Evolutionary conservation across 2,329 filamentous ascomycete genomes (phyloP), one percentile per base, ranked within the genome.

Genomic region (Tolypocladium endophyticum): DNA sequence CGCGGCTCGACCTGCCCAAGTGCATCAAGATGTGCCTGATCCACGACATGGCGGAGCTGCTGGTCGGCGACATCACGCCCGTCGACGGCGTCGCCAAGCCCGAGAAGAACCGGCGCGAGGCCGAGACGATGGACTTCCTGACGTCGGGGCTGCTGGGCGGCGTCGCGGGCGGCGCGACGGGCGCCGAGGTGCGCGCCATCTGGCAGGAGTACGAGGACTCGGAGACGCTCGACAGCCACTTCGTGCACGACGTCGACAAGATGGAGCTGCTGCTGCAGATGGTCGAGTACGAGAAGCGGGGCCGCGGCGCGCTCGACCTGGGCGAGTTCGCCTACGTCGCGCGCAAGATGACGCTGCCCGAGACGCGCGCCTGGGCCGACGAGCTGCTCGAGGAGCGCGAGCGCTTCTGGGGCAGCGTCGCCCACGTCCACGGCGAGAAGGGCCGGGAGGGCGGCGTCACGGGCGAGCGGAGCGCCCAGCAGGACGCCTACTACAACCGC

Each of bases 201-300:
- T 99, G 94, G 90, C 87, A 95, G 69, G 94, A 99, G 74, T 99
- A 99, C 70, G 94, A 99, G 74, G 90, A 94, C 67, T 87, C 86
- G 23, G 69, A 87, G 76, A 97, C 94, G 11, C 76, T 87, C 18
- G 93, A 99, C 71, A 90, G 88, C 66, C 81, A 87, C 62, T 97
- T 93, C 64, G 94, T 99, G 52, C 94, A 99, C 72, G 94, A 99
- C 72, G 85, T 99, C 61, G 94, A 99, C 76, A 97, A 97, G 85
- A 86, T 99, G 73, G 94, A 99, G 77, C 78, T 99, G 64, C 76
- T 99, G 62, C 77, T 96, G 69, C 94, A 99, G 78, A 97, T 97
- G 89, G 79, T 96, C 36, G 94, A 99, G 74, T 99, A 99, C 70
- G 94, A 99, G 82, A 87, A 88, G 67, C 76, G 81, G 16, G 79